Base-by-base conservation (phyloP, 2,329 filamentous ascomycete species). In the Colletotrichum horii region DNA sequence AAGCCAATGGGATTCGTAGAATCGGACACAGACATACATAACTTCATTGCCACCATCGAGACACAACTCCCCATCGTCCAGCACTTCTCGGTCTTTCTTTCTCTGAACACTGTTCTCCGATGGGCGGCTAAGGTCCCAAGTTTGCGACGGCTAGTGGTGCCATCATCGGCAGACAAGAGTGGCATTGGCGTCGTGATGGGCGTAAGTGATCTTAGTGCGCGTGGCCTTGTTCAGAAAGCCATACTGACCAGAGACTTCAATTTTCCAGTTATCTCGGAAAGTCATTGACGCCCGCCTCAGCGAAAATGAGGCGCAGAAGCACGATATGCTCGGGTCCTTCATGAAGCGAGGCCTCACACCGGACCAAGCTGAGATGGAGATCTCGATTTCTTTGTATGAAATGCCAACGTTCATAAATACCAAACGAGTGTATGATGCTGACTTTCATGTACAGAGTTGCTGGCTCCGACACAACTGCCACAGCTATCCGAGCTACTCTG, bases 381-480 rank as follows among this genome's bases (percentile, higher is more conserved):
- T 85, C 3, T 79, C 87, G 3, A 79, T 84, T 72, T 83, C 86
- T 67, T 83, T 86, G 78, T 82, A 78, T 38, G 24, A 87, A 85
- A 22, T 87, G 87, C 0, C 83, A 9, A 8, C 19, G 4, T 38
- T 38, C 16, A 38, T 30, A 82, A 1, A 84, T 89, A 1, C 84
- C 87, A 70, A 70, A 4, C 86, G 26, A 81, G 5, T 15, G 22
- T 28, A n/a, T 15, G 66, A 75, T 26, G 69, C 77, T 66, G 76
- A 81, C 3, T 15, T 52, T 14, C 48, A 66, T 22, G 56, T n/a
- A 70, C 61, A 86, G 86, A 36, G 83, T 90, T 6, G 90, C 90
- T 7, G 91, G 91, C 6, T 89, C 89, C 0, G 91, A 92, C 73
- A 91, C 89, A 14, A 91, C 90, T 0, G 89, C 91, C 0, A 90